Percentiles rank a stretch among this genome's conserved stretches.
Conservation (phyloP, 371 early-diverging fungal genomes). For the Fennellomyces sp. region DNA sequence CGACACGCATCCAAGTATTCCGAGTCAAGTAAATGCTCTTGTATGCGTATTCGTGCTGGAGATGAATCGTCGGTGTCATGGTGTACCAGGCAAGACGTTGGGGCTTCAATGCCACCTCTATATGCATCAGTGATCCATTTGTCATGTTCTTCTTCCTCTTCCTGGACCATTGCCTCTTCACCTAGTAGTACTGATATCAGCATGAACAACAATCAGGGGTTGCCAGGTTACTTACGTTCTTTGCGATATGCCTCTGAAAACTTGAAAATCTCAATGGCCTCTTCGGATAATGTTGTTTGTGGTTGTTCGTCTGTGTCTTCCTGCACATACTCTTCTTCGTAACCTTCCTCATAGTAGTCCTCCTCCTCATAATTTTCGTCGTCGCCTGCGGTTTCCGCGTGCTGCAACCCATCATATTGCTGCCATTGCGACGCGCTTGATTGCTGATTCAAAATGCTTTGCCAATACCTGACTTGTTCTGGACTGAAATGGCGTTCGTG, state of each 20-base stretch:
- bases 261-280: conserved; percentile 42
- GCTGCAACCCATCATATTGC: neutral
- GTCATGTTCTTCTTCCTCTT: conserved; percentile 15
- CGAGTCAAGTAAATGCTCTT: conserved; percentile 39
- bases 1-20: conserved; percentile 24
- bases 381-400: neutral
- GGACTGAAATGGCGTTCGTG: conserved; percentile 7
- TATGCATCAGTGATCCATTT: conserved; percentile 27
- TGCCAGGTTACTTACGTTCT: conserved; percentile 20
- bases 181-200: neutral
- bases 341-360: neutral
- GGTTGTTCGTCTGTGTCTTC: neutral
- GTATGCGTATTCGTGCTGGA: conserved; percentile 9
- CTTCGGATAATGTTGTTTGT: conserved; percentile 19
- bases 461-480: conserved; percentile 5
- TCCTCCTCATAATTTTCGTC: conserved; percentile 1
- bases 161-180: neutral
- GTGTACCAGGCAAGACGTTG: conserved; percentile 26
- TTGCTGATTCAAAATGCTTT: neutral
- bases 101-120: conserved; percentile 34
- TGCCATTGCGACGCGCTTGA: neutral
- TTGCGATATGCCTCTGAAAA: conserved; percentile 43
- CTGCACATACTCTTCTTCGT: neutral
- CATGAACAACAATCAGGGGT: neutral
- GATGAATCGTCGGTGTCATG: neutral